Evolutionary conservation across 441 rosid genomes (phyloP).

Genomic region (Omphalea diandra): DNA sequence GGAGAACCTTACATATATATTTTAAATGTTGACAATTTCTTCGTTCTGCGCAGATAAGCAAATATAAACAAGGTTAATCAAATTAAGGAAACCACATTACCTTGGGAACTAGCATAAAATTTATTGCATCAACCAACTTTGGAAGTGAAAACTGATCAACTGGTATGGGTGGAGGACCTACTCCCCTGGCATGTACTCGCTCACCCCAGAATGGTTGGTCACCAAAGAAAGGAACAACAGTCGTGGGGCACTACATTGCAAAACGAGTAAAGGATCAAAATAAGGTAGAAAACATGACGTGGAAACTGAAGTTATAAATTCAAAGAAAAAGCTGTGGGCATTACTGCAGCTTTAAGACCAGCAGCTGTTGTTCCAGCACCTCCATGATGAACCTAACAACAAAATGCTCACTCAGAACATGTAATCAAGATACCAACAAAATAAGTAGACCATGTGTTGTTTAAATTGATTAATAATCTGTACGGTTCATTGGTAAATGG

Average conservation of each 20-base stretch:
- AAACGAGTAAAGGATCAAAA: conserved; percentile 8
- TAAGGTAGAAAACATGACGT: neutral
- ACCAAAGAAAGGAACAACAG: conserved; percentile 95
- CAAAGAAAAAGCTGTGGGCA: conserved; percentile 1
- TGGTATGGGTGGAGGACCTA: conserved; percentile 92
- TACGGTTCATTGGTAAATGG: neutral
- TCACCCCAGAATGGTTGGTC: conserved; percentile 99
- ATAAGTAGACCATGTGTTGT: neutral
- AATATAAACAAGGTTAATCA: conserved; percentile 10
- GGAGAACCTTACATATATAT: neutral
- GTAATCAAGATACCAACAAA: neutral
- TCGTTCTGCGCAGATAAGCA: neutral
- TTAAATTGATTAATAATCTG: neutral
- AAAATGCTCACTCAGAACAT: conserved; percentile 7
- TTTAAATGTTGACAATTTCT: neutral
- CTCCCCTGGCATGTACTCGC: conserved; percentile 78
- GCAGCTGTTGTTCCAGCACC: conserved; percentile 99
- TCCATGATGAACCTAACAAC: conserved; percentile 93
- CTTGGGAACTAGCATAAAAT: conserved; percentile 71
- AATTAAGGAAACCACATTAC: conserved; percentile 33
- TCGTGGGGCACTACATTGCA: conserved; percentile 77
- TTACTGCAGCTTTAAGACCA: conserved; percentile 94
- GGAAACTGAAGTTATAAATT: conserved; percentile 17
- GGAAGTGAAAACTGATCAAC: conserved; percentile 81
- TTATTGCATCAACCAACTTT: conserved; percentile 79